A percentile compares a stretch with the other conserved stretches of the same genome.
Evolutionary conservation across 352 stramenopile genomes (phyloP).

Genomic region (Aphanomyces cochlioides): DNA sequence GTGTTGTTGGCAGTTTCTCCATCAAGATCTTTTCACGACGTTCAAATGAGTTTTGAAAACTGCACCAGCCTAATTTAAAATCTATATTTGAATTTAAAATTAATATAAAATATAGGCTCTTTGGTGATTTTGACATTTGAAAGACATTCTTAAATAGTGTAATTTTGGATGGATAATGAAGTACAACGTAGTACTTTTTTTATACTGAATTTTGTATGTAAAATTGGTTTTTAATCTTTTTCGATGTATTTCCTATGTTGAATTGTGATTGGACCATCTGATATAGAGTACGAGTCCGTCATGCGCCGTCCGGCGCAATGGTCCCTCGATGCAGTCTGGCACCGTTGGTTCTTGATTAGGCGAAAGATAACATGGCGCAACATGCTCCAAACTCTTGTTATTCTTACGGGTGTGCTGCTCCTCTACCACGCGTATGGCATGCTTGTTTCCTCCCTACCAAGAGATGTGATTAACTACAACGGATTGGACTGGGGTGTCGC

Average conservation of each 20-base stretch:
- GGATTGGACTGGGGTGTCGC: neutral
- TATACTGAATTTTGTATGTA: too few relatives aligned
- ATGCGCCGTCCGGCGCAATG: neutral
- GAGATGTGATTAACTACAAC: too few relatives aligned
- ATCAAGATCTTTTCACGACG: slow-evolving; percentile 7
- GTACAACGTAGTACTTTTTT: too few relatives aligned
- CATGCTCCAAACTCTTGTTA: neutral
- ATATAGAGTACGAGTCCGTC: too few relatives aligned
- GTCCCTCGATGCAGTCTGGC: neutral
- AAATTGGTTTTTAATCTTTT: too few relatives aligned
- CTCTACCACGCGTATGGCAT: too few relatives aligned
- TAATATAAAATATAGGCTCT: neutral
- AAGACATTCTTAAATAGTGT: slow-evolving; percentile 2
- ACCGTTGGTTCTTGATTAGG: slow-evolving; percentile 18
- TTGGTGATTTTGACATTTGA: slow-evolving; percentile 10
- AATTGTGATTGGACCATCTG: too few relatives aligned
- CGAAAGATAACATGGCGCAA: slow-evolving; percentile 2
- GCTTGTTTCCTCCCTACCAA: too few relatives aligned
- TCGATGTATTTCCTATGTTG: too few relatives aligned
- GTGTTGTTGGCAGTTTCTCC: slow-evolving; percentile 1
- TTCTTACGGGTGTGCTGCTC: too few relatives aligned
- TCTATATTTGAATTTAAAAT: neutral
- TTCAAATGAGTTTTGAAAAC: neutral
- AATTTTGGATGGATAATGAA: neutral
- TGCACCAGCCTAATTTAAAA: too few relatives aligned